A percentile compares a stretch with the other conserved stretches of the same genome.
Conservation (phyloP, 2,329 filamentous ascomycete species). For the Shiraia bambusicola region DNA sequence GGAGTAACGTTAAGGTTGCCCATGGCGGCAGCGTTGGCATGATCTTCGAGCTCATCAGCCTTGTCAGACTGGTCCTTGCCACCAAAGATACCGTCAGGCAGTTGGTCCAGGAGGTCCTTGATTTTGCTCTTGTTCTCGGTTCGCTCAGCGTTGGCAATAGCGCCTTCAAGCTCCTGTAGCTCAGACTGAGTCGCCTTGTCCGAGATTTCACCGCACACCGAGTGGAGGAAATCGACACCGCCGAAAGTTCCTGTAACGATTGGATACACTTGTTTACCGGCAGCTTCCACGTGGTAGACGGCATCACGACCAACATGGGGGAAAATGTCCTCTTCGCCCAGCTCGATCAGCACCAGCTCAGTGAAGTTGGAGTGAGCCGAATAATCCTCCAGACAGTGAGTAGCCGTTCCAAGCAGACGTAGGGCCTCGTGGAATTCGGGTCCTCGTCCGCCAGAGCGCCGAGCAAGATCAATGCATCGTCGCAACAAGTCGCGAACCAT, state of each 20-base stretch:
- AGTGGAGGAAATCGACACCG: constrained; percentile 91
- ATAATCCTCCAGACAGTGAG: constrained; percentile 88
- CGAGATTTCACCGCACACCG: constrained; percentile 74
- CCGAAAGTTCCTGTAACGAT: constrained; percentile 90
- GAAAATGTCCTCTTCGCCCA: constrained; percentile 79
- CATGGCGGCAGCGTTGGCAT: constrained; percentile 74
- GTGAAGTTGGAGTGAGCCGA: constrained; percentile 92
- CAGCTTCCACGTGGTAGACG: constrained; percentile 68
- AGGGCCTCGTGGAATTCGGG: constrained; percentile 86
- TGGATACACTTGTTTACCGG: constrained; percentile 69
- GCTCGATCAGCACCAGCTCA: constrained; percentile 82
- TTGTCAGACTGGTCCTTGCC: constrained; percentile 72
- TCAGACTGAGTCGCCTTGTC: constrained; percentile 93
- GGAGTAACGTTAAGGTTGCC: constrained; percentile 73
- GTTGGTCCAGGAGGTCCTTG: constrained; percentile 75
- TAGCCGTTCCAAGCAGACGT: constrained; percentile 79
- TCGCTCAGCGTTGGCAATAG: constrained; percentile 64
- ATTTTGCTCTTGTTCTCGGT: constrained; percentile 72
- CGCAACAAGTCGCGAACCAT: constrained; percentile 74
- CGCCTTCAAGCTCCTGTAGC: constrained; percentile 83
- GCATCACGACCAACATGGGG: constrained; percentile 81
- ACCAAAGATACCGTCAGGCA: constrained; percentile 79
- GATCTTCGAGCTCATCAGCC: constrained; percentile 76
- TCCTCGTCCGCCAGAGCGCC: constrained; percentile 70
- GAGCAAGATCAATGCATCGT: constrained; percentile 76